These are phyloP conservation scores for Physcomitrium patens DNA, from an alignment of 225 moss, liverwort and hornwort genomes.

Conservation along the genomic window DNA sequence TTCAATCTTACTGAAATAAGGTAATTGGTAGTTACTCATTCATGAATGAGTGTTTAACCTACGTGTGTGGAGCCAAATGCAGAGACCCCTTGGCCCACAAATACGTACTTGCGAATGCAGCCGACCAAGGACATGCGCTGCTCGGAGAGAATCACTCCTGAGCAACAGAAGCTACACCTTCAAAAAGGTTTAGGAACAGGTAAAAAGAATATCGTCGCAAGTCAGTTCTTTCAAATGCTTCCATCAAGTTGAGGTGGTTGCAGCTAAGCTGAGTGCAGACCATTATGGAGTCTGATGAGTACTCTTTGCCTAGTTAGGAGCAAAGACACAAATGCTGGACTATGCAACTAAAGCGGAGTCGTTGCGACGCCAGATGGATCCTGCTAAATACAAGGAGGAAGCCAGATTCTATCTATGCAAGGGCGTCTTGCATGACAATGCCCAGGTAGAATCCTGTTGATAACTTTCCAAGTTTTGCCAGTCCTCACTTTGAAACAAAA, in stretches of 20 bases:
- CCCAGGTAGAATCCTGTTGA: constrained; percentile 44
- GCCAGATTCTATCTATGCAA: constrained; percentile 76
- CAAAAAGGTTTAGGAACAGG: constrained; percentile 73
- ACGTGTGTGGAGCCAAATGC: constrained; percentile 33
- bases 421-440: constrained; percentile 88
- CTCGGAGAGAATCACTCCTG: constrained; percentile 64
- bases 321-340: constrained; percentile 58
- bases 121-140: constrained; percentile 62
- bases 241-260: not conserved
- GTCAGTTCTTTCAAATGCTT: not conserved
- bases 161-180: constrained; percentile 64
- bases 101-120: constrained; percentile 64
- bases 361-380: constrained; percentile 73
- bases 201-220: constrained; percentile 28
- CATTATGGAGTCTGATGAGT: constrained; percentile 21
- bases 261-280: not conserved
- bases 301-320: constrained; percentile 51
- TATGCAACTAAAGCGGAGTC: constrained; percentile 69
- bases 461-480: not conserved
- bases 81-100: constrained; percentile 63
- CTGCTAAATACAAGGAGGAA: constrained; percentile 79
- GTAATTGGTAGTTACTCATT: too few species aligned
- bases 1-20: too few species aligned
- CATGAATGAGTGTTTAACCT: too few species aligned
- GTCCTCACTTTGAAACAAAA: not conserved